Conservation (phyloP, 768 basidiomycete species). For the Russula lepida region DNA sequence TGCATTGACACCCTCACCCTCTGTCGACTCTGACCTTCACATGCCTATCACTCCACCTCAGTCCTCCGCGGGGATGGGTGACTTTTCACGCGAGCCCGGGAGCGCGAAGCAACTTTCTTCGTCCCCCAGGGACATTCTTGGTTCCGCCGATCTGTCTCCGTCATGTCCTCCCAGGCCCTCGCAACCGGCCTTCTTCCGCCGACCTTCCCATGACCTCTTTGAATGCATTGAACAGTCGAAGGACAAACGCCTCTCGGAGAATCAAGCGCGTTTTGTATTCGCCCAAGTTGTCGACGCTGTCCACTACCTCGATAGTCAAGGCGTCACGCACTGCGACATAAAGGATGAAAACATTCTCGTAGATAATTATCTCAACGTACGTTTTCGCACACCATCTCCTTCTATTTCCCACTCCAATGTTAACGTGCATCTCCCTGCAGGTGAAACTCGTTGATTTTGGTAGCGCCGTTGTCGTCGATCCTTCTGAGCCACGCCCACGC, state of each 20-base stretch:
- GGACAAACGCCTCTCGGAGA: slow-evolving; percentile 70
- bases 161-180: slow-evolving; percentile 21
- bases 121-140: slow-evolving; percentile 1
- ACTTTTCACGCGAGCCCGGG: slow-evolving; percentile 4
- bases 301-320: slow-evolving; percentile 67
- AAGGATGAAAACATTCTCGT: slow-evolving; percentile 94
- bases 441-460: slow-evolving; percentile 97
- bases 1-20: slow-evolving; percentile 19
- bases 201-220: slow-evolving; percentile 86
- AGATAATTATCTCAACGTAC: slow-evolving; percentile 61
- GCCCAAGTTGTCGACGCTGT: slow-evolving; percentile 83
- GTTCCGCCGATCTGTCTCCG: neutral
- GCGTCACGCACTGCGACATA: slow-evolving; percentile 91
- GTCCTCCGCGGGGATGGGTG: neutral
- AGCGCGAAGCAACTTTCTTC: neutral
- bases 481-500: slow-evolving; percentile 49
- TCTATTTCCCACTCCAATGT: slow-evolving; percentile 16
- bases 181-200: slow-evolving; percentile 41
- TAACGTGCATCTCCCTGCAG: slow-evolving; percentile 30
- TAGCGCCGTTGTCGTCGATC: slow-evolving; percentile 71
- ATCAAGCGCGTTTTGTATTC: slow-evolving; percentile 75
- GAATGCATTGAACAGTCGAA: slow-evolving; percentile 89
- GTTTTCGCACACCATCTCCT: slow-evolving; percentile 10
- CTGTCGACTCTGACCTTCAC: slow-evolving; percentile 15
- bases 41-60: slow-evolving; percentile 17